Percentiles rank a stretch among this genome's conserved stretches.
These are phyloP conservation scores for Sphaerulina populicola DNA, from an alignment of 2,329 filamentous ascomycete genomes.

Conservation along the genomic window DNA sequence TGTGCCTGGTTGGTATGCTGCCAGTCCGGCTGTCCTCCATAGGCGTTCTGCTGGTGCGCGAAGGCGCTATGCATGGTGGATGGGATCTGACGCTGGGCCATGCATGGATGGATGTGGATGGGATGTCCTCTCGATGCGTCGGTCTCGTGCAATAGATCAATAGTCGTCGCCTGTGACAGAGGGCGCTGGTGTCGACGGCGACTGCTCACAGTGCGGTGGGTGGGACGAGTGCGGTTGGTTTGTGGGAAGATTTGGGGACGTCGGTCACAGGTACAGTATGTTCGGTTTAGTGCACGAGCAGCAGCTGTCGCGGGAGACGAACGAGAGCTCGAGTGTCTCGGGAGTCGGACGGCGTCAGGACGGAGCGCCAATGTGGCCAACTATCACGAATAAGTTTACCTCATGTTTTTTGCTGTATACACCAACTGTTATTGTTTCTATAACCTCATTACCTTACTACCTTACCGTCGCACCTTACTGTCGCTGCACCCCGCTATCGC, in stretches of 20 bases:
- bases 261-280: neutral
- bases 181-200: neutral
- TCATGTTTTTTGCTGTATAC: too few species aligned
- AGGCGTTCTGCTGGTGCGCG: constrained; percentile 7
- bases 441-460: too few species aligned
- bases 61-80: constrained; percentile 9
- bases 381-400: too few species aligned
- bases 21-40: constrained; percentile 47
- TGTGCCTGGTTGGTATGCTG: constrained; percentile 59
- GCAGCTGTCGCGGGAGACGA: neutral
- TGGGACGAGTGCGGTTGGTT: neutral
- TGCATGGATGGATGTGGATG: neutral
- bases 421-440: too few species aligned
- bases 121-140: neutral
- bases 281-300: neutral
- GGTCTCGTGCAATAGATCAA: neutral
- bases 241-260: neutral
- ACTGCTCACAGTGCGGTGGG: too few species aligned
- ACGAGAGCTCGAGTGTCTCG: neutral
- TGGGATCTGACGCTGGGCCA: constrained; percentile 6
- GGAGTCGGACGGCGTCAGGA: too few species aligned
- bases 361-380: too few species aligned
- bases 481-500: too few species aligned
- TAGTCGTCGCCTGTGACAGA: neutral
- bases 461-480: too few species aligned